These are phyloP conservation scores for Beauveria bassiana DNA, from an alignment of 2,329 filamentous ascomycete species.

Conservation along the genomic window DNA sequence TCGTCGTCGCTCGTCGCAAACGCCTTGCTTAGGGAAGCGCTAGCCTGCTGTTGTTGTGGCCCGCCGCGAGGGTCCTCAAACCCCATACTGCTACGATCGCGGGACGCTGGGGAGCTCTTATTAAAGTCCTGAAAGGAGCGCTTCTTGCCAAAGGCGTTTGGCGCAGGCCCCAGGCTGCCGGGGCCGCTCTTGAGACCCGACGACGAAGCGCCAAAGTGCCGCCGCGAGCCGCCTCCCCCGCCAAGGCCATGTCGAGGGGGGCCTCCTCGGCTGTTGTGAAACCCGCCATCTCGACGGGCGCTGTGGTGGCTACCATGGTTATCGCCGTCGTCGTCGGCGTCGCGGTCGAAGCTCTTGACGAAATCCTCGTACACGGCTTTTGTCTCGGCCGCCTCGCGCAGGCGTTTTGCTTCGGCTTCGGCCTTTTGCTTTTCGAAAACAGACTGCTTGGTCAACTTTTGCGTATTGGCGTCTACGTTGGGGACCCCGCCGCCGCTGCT, in stretches of 20 bases:
- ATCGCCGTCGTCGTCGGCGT: constrained; percentile 40
- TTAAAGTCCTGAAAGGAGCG: constrained; percentile 37
- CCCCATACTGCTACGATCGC: constrained; percentile 24
- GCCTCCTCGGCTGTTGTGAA: constrained; percentile 8
- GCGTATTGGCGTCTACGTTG: constrained; percentile 67
- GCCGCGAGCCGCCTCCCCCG: constrained; percentile 34
- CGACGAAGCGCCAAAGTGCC: constrained; percentile 52
- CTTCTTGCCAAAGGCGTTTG: constrained; percentile 44
- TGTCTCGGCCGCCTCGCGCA: constrained; percentile 77
- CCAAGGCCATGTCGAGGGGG: constrained; percentile 23
- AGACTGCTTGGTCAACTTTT: constrained; percentile 75
- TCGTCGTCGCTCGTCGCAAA: constrained; percentile 64
- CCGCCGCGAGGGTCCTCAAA: constrained; percentile 31
- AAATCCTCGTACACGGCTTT: constrained; percentile 83
- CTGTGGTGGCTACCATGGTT: constrained; percentile 10
- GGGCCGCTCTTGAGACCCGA: constrained; percentile 52
- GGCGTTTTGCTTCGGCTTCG: constrained; percentile 81
- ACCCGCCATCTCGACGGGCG: neutral
- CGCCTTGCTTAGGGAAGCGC: constrained; percentile 47
- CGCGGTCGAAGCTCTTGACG: constrained; percentile 67
- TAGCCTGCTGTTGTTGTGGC: constrained; percentile 24
- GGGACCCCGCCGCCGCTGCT: constrained; percentile 46
- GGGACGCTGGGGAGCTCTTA: constrained; percentile 23
- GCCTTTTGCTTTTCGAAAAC: constrained; percentile 83
- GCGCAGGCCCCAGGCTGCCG: constrained; percentile 50